phyloP scores from a whole-genome alignment of 1,284 basidiomycete species.

The Pseudozyma hubeiensis region DNA sequence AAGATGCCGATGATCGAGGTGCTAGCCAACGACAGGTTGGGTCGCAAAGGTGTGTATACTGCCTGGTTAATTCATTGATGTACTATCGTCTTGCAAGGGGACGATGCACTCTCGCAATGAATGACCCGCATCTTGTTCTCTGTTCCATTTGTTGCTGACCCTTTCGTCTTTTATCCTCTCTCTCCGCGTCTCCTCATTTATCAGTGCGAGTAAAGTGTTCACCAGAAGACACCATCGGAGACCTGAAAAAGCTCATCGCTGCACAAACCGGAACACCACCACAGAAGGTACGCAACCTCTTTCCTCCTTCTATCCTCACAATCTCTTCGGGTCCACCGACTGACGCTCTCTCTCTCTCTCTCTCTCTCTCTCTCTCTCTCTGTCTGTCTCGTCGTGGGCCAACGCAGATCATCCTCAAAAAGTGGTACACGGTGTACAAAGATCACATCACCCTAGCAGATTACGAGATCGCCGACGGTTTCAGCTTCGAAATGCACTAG shows the following conservation, averaged over 20 bases:
- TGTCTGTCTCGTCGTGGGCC: no score
- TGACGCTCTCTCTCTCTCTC: no score
- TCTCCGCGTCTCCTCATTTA: background rate
- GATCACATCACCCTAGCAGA: conserved; percentile 86
- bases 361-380: no score
- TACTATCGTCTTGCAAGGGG: no score
- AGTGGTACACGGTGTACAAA: conserved; percentile 76
- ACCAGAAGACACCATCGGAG: conserved; percentile 94
- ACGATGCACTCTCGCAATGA: no score
- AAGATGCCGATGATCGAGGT: conserved; percentile 75
- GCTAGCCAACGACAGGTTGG: conserved; percentile 95
- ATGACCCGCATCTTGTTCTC: background rate
- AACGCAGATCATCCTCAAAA: conserved; percentile 95
- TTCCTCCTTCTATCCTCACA: no score
- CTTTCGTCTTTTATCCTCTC: background rate
- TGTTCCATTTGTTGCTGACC: conserved; percentile 1
- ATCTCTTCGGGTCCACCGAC: no score
- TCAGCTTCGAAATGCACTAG: conserved; percentile 48
- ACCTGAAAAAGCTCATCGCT: conserved; percentile 94
- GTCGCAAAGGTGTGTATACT: conserved; percentile 81
- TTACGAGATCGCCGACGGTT: conserved; percentile 75
- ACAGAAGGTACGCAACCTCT: conserved; percentile 69
- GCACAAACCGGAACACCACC: conserved; percentile 91
- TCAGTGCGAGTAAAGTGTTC: conserved; percentile 66
- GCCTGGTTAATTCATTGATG: background rate